Percentiles rank a stretch among this genome's conserved stretches.
phyloP scores from a whole-genome alignment of 169 alveolate genomes.

The Cryptosporidium sp. region DNA sequence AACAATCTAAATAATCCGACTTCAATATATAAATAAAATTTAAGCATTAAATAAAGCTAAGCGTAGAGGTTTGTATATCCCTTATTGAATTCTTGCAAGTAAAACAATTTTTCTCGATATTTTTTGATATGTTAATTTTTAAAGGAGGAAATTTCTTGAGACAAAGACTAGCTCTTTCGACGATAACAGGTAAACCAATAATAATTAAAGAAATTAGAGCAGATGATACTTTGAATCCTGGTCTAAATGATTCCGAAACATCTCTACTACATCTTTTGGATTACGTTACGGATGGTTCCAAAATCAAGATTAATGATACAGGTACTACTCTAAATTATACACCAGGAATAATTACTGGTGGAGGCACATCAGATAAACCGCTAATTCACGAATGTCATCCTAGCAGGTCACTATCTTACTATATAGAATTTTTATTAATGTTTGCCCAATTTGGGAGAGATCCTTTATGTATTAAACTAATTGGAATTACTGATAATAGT shows the following conservation, averaged over 20 bases:
- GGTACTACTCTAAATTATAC: conserved; percentile 86
- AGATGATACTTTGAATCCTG: conserved; percentile 83
- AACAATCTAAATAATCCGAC: background rate
- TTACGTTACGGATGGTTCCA: conserved; percentile 85
- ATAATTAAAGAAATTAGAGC: conserved; percentile 82
- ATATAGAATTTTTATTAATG: conserved; percentile 84
- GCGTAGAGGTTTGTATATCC: background rate
- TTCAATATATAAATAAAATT: background rate
- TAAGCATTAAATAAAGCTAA: background rate
- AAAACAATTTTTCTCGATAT: background rate
- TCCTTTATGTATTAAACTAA: conserved; percentile 81
- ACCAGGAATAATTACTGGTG: conserved; percentile 90
- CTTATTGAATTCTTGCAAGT: background rate
- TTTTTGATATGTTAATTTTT: conserved; percentile 18
- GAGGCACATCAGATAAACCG: conserved; percentile 77
- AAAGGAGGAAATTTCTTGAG: conserved; percentile 67
- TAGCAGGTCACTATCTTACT: conserved; percentile 85
- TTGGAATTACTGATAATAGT: conserved; percentile 86
- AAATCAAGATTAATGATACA: conserved; percentile 85
- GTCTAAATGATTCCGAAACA: conserved; percentile 87
- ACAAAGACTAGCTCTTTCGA: conserved; percentile 79
- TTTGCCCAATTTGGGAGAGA: conserved; percentile 86
- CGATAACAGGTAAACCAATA: conserved; percentile 76
- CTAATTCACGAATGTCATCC: conserved; percentile 84
- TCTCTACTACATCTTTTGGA: conserved; percentile 84